Evolutionary conservation across 805 yeast genomes (phyloP), one percentile per base, ranked within the genome.

Genomic region (Candida sanyiensis): DNA sequence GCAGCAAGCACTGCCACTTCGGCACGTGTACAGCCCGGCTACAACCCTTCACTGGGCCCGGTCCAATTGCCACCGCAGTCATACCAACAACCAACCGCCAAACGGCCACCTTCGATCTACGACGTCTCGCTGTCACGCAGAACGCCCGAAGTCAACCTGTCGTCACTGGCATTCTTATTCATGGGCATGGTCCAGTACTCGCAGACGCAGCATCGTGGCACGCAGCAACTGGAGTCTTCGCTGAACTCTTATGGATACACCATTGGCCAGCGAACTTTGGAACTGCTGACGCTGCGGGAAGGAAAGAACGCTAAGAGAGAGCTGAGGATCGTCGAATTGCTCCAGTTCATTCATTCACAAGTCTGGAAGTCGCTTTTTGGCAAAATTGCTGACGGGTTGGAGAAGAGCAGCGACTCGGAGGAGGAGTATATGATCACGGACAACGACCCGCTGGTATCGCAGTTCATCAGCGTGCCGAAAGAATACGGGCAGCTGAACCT

Each of bases 291-390:
- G 25, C 52, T 82, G 31, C 65, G 95, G 42, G 87, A 80, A 39
- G 85, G 88, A 24, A 69, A 68, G 49, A 64, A 72, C 20, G 77
- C 82, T 16, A 80, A 78, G 51, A 71, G 94, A 45, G 89, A 82
- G 47, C 67, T 72, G 8, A 72, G 72, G 35, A 69, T 81, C 13
- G 70, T 89, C 26, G 86, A 83, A 30, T 71, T 80, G 9, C 59
- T 82, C 38, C 87, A 81, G 54, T 83, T 81, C 52, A 75, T 87
- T 6, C 83, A 83, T 48, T 72, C 83, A 0, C 69, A 73, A 3
- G 69, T 87, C 13, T 87, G 95, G 95, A 72, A 67, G 43, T 63
- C 78, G 3, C 57, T 85, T 10, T 87, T 87, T 62, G 90, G 88
- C 7, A 73, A 71, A 47, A 63, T 75, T 0, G 83, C 95, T 15